These are phyloP conservation scores for Candida cerambycidarum DNA, from an alignment of 805 yeast species.

Conservation along the genomic window DNA sequence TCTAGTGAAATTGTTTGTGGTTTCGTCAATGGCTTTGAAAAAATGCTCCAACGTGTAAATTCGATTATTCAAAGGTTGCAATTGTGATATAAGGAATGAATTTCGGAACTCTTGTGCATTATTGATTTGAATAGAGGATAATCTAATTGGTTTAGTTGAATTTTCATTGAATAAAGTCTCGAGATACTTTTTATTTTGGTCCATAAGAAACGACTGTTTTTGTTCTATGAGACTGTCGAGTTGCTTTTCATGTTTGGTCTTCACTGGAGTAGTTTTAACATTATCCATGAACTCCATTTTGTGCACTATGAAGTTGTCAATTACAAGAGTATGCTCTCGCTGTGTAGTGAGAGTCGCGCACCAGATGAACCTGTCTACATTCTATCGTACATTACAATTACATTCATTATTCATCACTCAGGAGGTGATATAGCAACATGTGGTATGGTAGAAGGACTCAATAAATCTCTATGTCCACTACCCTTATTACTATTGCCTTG, in stretches of 20 bases:
- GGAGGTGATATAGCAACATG: conserved; percentile 43
- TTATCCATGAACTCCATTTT: conserved; percentile 23
- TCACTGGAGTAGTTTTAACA: conserved; percentile 15
- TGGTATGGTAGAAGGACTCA: conserved; percentile 26
- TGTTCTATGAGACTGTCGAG: conserved; percentile 24
- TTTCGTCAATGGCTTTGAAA: conserved; percentile 41
- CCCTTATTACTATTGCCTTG: conserved; percentile 11
- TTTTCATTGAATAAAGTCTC: conserved; percentile 34
- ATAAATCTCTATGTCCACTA: conserved; percentile 6
- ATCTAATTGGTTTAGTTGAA: conserved; percentile 39
- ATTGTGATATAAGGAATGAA: conserved; percentile 45
- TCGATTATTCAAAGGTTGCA: conserved; percentile 43
- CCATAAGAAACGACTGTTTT: conserved; percentile 31
- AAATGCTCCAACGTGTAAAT: conserved; percentile 41
- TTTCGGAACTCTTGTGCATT: conserved; percentile 50
- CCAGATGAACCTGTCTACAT: too few relatives aligned
- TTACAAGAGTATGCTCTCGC: too few relatives aligned
- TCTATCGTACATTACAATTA: conserved; percentile 6
- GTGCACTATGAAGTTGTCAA: too few relatives aligned
- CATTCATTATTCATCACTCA: conserved; percentile 13
- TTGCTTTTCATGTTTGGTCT: conserved; percentile 24
- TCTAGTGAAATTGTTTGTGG: conserved; percentile 43
- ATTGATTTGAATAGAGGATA: conserved; percentile 47
- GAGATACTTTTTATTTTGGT: conserved; percentile 33
- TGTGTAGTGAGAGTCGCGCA: neutral